phyloP scores from a whole-genome alignment of 129 eudicot genomes.

The Kitagawia praeruptora region DNA sequence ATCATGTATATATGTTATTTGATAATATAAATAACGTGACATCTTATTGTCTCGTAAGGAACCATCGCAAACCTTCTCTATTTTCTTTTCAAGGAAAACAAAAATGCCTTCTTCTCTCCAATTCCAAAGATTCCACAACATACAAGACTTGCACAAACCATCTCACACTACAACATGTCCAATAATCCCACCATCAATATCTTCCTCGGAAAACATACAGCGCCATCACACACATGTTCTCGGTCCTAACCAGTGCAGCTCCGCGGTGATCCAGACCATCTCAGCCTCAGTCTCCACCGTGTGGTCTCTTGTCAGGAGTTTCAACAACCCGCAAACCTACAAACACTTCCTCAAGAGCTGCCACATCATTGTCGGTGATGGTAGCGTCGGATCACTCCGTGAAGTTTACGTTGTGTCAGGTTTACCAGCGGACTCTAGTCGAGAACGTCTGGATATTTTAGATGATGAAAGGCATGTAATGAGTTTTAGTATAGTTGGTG shows the following conservation, averaged over 20 bases:
- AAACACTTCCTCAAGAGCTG: conserved; percentile 13
- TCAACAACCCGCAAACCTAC: conserved; percentile 12
- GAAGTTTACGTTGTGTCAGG: conserved; percentile 7
- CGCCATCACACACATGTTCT: conserved; percentile 5
- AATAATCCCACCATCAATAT: not conserved
- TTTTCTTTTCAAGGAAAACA: not conserved
- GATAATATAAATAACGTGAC: not conserved
- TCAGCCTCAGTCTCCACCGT: not conserved
- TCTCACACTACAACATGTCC: not conserved
- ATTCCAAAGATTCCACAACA: not conserved
- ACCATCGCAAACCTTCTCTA: not conserved
- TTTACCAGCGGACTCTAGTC: conserved; percentile 2
- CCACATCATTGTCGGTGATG: conserved; percentile 6
- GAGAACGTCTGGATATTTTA: conserved; percentile 10
- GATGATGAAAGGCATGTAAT: conserved; percentile 10
- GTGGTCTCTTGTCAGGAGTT: conserved; percentile 14
- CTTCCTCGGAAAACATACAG: not conserved
- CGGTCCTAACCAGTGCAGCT: conserved; percentile 9
- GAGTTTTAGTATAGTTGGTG: conserved; percentile 4
- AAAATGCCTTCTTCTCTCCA: conserved; percentile 10
- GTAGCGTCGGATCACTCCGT: not conserved
- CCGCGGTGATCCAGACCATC: conserved; percentile 8
- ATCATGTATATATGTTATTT: too few species aligned
- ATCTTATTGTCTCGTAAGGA: not conserved
- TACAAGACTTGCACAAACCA: not conserved